Evolutionary conservation across 2,329 filamentous ascomycete species (phyloP).

Genomic region (Volutella citrinella): DNA sequence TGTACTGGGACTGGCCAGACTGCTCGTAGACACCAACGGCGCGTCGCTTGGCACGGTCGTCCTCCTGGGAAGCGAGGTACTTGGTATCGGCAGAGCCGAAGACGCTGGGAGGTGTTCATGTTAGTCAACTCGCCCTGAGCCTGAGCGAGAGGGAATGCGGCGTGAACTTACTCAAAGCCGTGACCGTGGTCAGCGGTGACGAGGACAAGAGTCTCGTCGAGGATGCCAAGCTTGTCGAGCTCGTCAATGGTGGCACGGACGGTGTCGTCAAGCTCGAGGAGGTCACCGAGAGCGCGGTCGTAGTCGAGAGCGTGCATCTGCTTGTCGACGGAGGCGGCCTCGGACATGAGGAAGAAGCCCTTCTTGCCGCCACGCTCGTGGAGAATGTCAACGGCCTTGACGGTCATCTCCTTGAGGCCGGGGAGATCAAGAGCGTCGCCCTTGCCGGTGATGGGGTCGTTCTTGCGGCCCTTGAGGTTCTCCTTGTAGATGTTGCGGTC

Average conservation of each 20-base stretch:
- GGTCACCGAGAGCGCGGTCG: constrained; percentile 78
- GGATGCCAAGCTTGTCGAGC: constrained; percentile 61
- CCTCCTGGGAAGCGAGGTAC: constrained; percentile 64
- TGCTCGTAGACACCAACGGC: constrained; percentile 72
- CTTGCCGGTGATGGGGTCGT: constrained; percentile 65
- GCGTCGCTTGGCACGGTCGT: constrained; percentile 69
- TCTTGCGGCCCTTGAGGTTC: constrained; percentile 64
- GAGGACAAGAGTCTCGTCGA: constrained; percentile 74
- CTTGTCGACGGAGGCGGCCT: constrained; percentile 84
- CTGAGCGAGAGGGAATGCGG: not conserved
- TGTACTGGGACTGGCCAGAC: constrained; percentile 76
- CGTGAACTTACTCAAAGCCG: constrained; percentile 63
- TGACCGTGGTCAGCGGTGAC: constrained; percentile 89
- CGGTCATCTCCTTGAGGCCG: constrained; percentile 84
- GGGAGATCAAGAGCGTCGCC: constrained; percentile 70
- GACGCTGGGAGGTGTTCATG: constrained; percentile 43
- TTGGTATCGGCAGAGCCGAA: constrained; percentile 78
- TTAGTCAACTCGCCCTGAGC: constrained; percentile 5
- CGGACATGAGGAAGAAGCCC: constrained; percentile 85
- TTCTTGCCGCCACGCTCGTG: constrained; percentile 61
- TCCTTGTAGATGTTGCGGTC: constrained; percentile 77
- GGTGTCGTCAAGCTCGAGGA: constrained; percentile 83
- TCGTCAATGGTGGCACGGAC: constrained; percentile 71
- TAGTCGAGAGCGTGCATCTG: constrained; percentile 87
- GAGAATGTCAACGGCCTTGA: constrained; percentile 83